Base-by-base conservation (phyloP, 257 asterid species). In the Ocimum tenuiflorum region DNA sequence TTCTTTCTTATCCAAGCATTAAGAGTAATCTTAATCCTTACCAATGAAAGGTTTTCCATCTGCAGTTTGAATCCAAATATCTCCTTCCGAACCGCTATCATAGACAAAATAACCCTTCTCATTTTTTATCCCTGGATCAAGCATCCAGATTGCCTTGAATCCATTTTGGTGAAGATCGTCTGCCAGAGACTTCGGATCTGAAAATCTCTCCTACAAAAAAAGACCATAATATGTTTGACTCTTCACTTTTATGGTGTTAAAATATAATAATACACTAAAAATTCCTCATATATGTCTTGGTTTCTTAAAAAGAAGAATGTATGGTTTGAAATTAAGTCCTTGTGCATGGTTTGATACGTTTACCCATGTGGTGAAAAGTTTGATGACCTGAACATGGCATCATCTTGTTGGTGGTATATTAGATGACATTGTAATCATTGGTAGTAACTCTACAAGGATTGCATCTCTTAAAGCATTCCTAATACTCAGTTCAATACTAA, bases 121-220 rank as follows among this genome's bases (percentile, higher is more conserved):
- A 24, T 68, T 39, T 75, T 92, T 92, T 50, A 92, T 92, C 79
- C 99, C 99, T 0, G 99, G 99, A 78, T 89, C 96, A 53, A 92
- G 94, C 97, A 92, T 92, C 99, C 99, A 92, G 76, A 92, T 87
- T 66, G 95, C 96, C 80, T 86, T 87, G 83, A 89, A 84, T 74
- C 99, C 99, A 58, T 60, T 80, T 76, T 85, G 68, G 68, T 86
- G 96, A 73, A 92, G 96, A 81, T 81, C 85, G 17, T 80, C 77
- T 31, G 72, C 94, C 73, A 92, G 83, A 63, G 87, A 72, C 67
- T 80, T 81, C 42, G 99, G 99, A 70, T 92, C 87, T 14, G 99
- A 82, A 70, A 92, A 92, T 14, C 83, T 83, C 73, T 88, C 94
- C 97, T 92, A 77, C 66, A 59, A 72, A 70, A 76, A n/a, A 41